Evolutionary conservation across 1,139 yeast genomes (phyloP).

Genomic region (Debaryomycetaceae sp.): DNA sequence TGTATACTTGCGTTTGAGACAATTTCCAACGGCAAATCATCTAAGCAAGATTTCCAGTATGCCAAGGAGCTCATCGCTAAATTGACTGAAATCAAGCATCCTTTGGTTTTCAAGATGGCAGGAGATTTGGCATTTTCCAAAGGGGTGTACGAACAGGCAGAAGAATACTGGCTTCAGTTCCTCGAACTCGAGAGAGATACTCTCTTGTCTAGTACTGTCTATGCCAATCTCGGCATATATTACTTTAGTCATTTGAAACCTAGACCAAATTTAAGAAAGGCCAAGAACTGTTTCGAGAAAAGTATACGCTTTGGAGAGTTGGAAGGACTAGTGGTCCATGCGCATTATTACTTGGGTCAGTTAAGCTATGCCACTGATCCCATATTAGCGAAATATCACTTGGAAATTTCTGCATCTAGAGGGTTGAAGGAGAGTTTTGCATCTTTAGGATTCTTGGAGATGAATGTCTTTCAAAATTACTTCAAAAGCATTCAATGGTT

Average conservation of each 20-base stretch:
- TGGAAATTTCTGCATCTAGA: conserved; percentile 71
- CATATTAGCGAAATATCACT: conserved; percentile 57
- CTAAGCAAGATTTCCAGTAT: conserved; percentile 53
- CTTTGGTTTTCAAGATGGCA: conserved; percentile 65
- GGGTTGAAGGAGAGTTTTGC: conserved; percentile 78
- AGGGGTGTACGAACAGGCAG: conserved; percentile 48
- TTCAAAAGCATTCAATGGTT: conserved; percentile 78
- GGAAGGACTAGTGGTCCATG: conserved; percentile 53
- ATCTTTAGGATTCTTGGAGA: conserved; percentile 72
- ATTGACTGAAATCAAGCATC: conserved; percentile 62
- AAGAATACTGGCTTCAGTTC: conserved; percentile 59
- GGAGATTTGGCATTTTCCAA: conserved; percentile 66
- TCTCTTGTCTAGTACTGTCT: conserved; percentile 68
- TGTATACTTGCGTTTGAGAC: conserved; percentile 67
- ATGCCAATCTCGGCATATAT: conserved; percentile 65
- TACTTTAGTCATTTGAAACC: conserved; percentile 42
- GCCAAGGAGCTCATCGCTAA: conserved; percentile 63
- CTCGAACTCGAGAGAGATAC: conserved; percentile 53
- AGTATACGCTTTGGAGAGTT: conserved; percentile 59
- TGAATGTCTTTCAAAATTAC: conserved; percentile 58
- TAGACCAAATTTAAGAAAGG: conserved; percentile 46
- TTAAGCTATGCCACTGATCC: conserved; percentile 58
- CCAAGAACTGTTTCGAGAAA: conserved; percentile 58
- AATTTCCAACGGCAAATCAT: conserved; percentile 29
- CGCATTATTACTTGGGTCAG: conserved; percentile 79